Conservation (phyloP, 2,329 filamentous ascomycete species). For the Cryphonectria nitschkei region DNA sequence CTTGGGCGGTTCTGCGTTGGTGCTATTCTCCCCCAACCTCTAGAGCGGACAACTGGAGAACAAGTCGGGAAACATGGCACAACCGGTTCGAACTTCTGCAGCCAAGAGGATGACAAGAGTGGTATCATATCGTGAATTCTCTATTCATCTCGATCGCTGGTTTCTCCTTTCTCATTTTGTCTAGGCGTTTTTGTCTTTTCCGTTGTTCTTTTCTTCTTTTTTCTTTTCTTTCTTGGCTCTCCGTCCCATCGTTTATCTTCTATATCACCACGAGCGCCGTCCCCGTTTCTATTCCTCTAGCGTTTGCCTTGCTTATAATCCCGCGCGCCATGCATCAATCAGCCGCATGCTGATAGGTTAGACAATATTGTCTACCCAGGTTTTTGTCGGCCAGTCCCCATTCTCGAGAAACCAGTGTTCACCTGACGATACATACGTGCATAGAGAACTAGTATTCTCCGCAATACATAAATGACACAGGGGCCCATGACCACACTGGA, state of each 20-base stretch:
- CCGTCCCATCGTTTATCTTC: not conserved
- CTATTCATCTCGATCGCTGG: constrained; percentile 5
- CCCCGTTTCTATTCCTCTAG: not conserved
- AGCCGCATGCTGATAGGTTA: not conserved
- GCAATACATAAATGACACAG: not conserved
- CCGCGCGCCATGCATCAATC: not conserved
- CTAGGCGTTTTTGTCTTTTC: not conserved
- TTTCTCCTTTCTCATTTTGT: not conserved
- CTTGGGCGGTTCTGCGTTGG: not conserved
- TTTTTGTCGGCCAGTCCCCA: not conserved
- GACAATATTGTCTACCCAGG: not conserved
- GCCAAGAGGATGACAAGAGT: not conserved
- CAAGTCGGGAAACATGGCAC: not conserved
- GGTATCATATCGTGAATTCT: not conserved
- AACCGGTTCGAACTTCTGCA: not conserved
- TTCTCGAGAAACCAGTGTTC: not conserved
- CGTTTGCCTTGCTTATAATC: not conserved
- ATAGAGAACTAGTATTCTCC: not conserved
- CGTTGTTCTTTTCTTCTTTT: not conserved
- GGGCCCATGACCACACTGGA: not conserved
- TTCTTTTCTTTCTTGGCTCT: not conserved
- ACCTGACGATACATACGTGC: not conserved
- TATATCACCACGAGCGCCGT: not conserved
- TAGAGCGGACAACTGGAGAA: not conserved
- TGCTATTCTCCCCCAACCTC: not conserved